Percentiles rank a stretch among this genome's conserved stretches.
Evolutionary conservation across 1,284 basidiomycete genomes (phyloP).

Genomic region (Rhodotorula sp.): DNA sequence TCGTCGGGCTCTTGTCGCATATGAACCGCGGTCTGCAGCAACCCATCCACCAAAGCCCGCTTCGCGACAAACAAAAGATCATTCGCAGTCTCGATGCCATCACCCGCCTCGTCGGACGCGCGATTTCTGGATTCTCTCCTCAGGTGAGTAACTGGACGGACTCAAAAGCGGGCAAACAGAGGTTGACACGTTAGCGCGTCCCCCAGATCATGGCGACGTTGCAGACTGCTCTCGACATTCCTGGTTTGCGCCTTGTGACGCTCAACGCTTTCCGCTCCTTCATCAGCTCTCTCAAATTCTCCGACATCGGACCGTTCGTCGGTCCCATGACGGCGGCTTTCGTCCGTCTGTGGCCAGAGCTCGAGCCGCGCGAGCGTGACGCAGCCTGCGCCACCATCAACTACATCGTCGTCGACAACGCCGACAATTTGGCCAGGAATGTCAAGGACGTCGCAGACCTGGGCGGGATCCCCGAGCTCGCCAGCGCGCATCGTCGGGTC

Average conservation of each 20-base stretch:
- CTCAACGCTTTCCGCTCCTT: constrained; percentile 80
- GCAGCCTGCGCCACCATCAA: constrained; percentile 64
- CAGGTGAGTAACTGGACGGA: constrained; percentile 61
- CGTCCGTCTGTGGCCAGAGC: constrained; percentile 70
- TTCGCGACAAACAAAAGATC: constrained; percentile 67
- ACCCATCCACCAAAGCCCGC: constrained; percentile 67
- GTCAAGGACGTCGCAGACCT: constrained; percentile 79
- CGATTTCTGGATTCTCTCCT: constrained; percentile 71
- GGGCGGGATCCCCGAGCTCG: constrained; percentile 66
- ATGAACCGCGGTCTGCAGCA: constrained; percentile 82
- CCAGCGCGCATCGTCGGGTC: constrained; percentile 56
- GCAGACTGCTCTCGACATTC: constrained; percentile 75
- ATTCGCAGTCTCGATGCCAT: constrained; percentile 76
- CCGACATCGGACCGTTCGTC: constrained; percentile 78
- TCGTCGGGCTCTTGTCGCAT: constrained; percentile 76
- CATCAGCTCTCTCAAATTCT: constrained; percentile 65
- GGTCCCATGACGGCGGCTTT: constrained; percentile 86
- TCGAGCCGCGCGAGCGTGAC: constrained; percentile 59
- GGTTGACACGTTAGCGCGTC: neutral
- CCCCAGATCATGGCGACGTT: constrained; percentile 90
- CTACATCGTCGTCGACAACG: constrained; percentile 69
- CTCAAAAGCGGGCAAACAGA: too few relatives aligned
- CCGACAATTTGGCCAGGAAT: constrained; percentile 57
- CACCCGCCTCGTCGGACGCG: constrained; percentile 66
- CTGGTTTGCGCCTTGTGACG: constrained; percentile 72